Evolutionary conservation across 2,329 filamentous ascomycete genomes (phyloP).

Genomic region (Cladosporium cucumerinum): DNA sequence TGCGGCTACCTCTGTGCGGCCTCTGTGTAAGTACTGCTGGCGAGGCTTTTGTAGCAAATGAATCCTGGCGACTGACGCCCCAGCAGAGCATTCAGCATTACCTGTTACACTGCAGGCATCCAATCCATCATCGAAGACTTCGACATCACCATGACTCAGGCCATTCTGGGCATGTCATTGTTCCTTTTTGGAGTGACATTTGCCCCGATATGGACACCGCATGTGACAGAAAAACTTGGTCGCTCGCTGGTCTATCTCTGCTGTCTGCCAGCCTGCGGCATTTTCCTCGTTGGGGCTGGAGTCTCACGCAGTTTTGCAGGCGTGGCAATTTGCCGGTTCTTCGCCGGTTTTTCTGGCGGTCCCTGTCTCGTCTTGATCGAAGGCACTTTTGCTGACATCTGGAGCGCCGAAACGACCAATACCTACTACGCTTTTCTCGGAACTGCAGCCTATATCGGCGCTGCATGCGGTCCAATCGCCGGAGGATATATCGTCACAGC

Average conservation of each 20-base stretch:
- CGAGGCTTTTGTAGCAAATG: too few species aligned
- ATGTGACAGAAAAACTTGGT: constrained; percentile 57
- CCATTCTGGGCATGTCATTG: constrained; percentile 27
- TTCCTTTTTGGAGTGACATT: constrained; percentile 63
- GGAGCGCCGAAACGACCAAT: constrained; percentile 30
- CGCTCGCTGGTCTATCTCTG: constrained; percentile 52
- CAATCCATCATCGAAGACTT: constrained; percentile 17
- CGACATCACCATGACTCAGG: constrained; percentile 5
- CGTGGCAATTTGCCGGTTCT: constrained; percentile 58
- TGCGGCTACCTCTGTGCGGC: constrained; percentile 16
- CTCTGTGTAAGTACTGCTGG: constrained; percentile 15
- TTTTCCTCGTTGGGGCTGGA: constrained; percentile 50
- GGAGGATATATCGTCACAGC: constrained; percentile 27
- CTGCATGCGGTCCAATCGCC: constrained; percentile 31
- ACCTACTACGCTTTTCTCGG: constrained; percentile 36
- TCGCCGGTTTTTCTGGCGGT: constrained; percentile 68
- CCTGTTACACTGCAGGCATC: constrained; percentile 15
- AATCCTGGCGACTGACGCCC: background rate
- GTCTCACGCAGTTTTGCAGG: constrained; percentile 51
- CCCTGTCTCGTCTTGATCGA: constrained; percentile 47
- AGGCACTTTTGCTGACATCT: constrained; percentile 37
- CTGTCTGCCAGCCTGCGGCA: background rate
- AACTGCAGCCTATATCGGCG: constrained; percentile 32
- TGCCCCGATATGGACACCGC: constrained; percentile 63
- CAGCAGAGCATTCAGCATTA: constrained; percentile 18